Evolutionary conservation across 768 basidiomycete genomes (phyloP), one percentile per base, ranked within the genome.

Genomic region (Podaxis rugospora): DNA sequence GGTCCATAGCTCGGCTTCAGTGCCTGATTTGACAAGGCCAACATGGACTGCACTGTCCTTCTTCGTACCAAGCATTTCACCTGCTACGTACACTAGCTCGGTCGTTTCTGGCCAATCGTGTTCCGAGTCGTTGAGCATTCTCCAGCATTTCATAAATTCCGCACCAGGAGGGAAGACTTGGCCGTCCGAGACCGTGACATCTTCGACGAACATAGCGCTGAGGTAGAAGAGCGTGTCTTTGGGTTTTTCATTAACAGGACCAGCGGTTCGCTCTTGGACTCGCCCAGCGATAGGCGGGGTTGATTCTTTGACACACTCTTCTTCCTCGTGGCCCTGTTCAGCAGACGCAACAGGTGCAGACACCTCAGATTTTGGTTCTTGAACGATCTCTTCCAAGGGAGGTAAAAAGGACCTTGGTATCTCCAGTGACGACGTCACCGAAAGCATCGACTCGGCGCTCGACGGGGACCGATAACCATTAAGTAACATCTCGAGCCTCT

Each of bases 61-160:
- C 57, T 73, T 76, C 2, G 80, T 71, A 7, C 76, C 69, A 46
- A 92, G 76, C n/a, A 77, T 73, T 40, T 86, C 84, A 16, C 92
- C 92, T 7, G 85, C 89, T 49, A 89, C 83, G 66, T 86, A 93
- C 9, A 82, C 79, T 16, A 94, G 72, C 66, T 85, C 80, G 0
- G 92, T 92, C 11, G 75, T 72, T 27, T 81, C 78, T 0, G 89
- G 89, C 92, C 91, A 94, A 18, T 84, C 79, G 4, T 70, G 57
- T 13, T 66, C 67, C 14, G 91, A 87, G 65, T 81, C 81, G 66
- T 95, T 95, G 32, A 78, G 63, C 77, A 93, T 80, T 59, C 79
- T 77, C 92, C 92, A 95, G 21, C 84, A 85, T 73, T 93, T 94
- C 58, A 92, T 82, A 66, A 94, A 95, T 69, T 90, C 90, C 0